Conservation (phyloP, 139 green algal genomes). For the Chlorella sorokiniana region DNA sequence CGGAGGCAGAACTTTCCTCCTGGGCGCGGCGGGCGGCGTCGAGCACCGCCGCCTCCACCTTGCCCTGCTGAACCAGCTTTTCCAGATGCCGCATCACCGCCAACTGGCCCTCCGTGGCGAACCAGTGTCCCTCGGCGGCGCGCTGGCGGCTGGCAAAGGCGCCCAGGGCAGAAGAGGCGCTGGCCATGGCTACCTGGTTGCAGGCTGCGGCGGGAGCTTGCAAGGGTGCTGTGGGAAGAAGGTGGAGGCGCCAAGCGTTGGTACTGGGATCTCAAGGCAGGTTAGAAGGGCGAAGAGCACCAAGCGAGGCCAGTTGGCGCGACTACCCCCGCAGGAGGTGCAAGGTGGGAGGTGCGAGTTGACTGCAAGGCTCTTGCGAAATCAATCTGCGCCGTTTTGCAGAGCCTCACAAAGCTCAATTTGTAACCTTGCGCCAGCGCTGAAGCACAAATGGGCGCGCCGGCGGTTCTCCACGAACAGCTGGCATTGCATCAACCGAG, state of each 20-base stretch:
- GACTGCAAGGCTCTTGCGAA: no score
- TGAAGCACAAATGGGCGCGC: neutral
- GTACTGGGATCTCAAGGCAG: no score
- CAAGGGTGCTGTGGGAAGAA: no score
- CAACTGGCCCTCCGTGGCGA: conserved; percentile 29
- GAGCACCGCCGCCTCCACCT: conserved; percentile 14
- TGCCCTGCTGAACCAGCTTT: conserved; percentile 31
- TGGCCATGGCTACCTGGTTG: neutral
- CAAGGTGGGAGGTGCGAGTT: no score
- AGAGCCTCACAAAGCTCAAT: no score
- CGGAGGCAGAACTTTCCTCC: neutral
- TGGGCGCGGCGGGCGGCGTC: conserved; percentile 5
- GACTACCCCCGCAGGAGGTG: no score
- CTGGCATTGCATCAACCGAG: neutral
- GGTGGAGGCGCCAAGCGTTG: no score
- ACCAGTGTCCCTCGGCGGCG: conserved; percentile 32
- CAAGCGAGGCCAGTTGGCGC: no score
- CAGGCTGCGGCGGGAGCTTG: no score
- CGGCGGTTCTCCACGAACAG: neutral
- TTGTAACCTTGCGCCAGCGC: neutral
- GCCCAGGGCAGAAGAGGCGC: neutral
- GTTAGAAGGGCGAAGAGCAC: no score
- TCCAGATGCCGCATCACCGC: conserved; percentile 22
- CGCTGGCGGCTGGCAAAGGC: conserved; percentile 34
- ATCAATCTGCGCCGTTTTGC: no score